Evolutionary conservation across 2,329 filamentous ascomycete genomes (phyloP).

Genomic region (Phoma sp.): DNA sequence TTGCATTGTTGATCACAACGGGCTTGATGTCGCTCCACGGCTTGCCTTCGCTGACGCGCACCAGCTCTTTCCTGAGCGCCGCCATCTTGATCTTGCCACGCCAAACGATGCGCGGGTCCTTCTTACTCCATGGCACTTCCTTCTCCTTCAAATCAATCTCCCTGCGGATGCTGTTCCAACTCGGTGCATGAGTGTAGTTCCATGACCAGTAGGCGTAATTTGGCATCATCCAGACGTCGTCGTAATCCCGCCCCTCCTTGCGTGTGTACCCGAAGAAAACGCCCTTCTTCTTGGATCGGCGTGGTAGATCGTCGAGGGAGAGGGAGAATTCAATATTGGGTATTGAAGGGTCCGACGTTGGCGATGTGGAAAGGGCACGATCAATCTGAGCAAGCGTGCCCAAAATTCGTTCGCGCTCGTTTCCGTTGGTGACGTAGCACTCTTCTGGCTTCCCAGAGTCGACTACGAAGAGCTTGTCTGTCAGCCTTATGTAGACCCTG

Average conservation of each 20-base stretch:
- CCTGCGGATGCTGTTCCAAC: constrained; percentile 42
- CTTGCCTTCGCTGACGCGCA: constrained; percentile 38
- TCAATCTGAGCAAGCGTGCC: constrained; percentile 44
- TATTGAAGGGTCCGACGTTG: constrained; percentile 34
- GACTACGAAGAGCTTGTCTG: constrained; percentile 38
- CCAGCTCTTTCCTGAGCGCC: constrained; percentile 35
- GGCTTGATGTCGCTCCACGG: constrained; percentile 43
- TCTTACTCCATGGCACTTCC: constrained; percentile 35
- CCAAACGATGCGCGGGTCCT: constrained; percentile 42
- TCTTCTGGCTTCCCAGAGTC: constrained; percentile 39
- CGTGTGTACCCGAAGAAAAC: constrained; percentile 42
- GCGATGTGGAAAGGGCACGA: constrained; percentile 36
- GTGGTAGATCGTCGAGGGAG: constrained; percentile 42
- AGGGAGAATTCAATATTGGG: constrained; percentile 44
- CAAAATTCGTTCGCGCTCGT: constrained; percentile 44
- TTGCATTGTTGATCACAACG: constrained; percentile 43
- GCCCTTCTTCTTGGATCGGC: constrained; percentile 35
- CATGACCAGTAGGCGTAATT: constrained; percentile 46
- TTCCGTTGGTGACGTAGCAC: constrained; percentile 44
- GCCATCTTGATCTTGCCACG: constrained; percentile 45
- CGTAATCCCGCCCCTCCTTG: constrained; percentile 35
- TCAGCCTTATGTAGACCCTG: constrained; percentile 9
- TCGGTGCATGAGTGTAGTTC: constrained; percentile 45
- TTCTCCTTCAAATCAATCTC: constrained; percentile 35
- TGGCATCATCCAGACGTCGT: constrained; percentile 45